Percentiles rank a stretch among this genome's conserved stretches.
These are phyloP conservation scores for Knufia fluminis DNA, from an alignment of 2,329 filamentous ascomycete genomes.

Conservation along the genomic window DNA sequence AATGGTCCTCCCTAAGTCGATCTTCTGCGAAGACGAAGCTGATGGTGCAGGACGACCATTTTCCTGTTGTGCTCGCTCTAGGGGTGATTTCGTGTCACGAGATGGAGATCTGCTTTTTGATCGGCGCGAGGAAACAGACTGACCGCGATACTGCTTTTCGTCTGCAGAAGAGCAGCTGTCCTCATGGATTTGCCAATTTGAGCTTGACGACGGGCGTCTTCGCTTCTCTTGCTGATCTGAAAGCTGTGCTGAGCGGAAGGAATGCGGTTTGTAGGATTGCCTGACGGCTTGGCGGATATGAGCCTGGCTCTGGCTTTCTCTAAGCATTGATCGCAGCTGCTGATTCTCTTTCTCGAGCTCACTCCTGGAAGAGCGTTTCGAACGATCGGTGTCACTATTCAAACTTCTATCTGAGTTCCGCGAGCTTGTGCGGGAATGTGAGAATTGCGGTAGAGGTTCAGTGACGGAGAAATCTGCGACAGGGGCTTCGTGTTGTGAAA, in stretches of 20 bases:
- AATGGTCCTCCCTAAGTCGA: background rate
- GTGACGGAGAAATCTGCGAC: background rate
- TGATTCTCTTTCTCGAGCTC: slow-evolving; percentile 23
- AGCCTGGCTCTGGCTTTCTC: slow-evolving; percentile 14
- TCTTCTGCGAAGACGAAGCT: background rate
- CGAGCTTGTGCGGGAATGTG: background rate
- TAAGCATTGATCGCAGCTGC: slow-evolving; percentile 20
- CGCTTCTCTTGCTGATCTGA: too few relatives aligned
- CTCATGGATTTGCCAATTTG: background rate
- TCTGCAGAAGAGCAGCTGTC: background rate
- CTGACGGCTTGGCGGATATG: background rate
- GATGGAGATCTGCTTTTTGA: background rate
- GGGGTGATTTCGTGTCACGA: background rate
- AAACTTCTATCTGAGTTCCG: background rate
- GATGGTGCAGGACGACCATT: background rate
- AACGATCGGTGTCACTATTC: slow-evolving; percentile 15
- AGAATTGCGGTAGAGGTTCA: background rate
- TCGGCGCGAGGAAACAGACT: background rate
- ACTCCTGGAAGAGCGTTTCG: slow-evolving; percentile 16
- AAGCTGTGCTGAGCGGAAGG: too few relatives aligned
- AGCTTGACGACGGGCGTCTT: too few relatives aligned
- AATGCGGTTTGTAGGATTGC: background rate
- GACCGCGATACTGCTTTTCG: background rate
- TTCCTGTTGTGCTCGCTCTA: background rate
- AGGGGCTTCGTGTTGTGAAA: background rate